Evolutionary conservation across 371 early-diverging fungal species (phyloP).

Genomic region (Haplosporangium sp.): DNA sequence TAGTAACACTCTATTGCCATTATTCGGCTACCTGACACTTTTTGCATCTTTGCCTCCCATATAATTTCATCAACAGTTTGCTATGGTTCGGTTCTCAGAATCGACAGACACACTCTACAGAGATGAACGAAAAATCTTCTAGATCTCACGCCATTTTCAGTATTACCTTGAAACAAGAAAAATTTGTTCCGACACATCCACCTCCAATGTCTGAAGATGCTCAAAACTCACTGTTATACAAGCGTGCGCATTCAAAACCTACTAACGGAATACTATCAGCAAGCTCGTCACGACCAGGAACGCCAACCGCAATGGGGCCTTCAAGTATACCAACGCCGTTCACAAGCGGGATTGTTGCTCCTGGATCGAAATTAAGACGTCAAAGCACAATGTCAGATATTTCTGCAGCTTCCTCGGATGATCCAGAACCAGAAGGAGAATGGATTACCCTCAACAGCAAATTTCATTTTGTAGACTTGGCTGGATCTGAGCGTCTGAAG

Average conservation of each 20-base stretch:
- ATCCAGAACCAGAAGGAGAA: constrained; percentile 60
- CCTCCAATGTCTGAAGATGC: constrained; percentile 17
- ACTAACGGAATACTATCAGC: constrained; percentile 9
- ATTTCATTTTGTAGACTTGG: constrained; percentile 99
- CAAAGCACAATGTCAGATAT: constrained; percentile 36
- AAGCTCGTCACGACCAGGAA: constrained; percentile 44
- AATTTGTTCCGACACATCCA: constrained; percentile 57
- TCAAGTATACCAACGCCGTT: constrained; percentile 47
- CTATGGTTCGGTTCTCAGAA: constrained; percentile 83
- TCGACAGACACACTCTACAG: constrained; percentile 94
- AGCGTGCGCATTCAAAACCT: constrained; percentile 21
- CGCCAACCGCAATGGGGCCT: constrained; percentile 33
- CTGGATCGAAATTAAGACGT: constrained; percentile 46
- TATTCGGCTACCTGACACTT: neutral
- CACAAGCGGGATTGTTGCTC: constrained; percentile 47
- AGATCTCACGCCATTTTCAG: constrained; percentile 99
- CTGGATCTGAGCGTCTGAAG: constrained; percentile 99
- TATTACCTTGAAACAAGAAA: constrained; percentile 85
- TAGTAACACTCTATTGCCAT: neutral
- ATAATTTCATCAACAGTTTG: constrained; percentile 55
- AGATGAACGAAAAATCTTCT: constrained; percentile 97
- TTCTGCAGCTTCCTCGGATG: constrained; percentile 3
- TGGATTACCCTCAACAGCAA: constrained; percentile 83
- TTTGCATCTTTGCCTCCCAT: neutral
- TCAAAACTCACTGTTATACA: constrained; percentile 15